phyloP scores from a whole-genome alignment of 176 grass and related monocot species.

The bread wheat (Triticum aestivum) region DNA sequence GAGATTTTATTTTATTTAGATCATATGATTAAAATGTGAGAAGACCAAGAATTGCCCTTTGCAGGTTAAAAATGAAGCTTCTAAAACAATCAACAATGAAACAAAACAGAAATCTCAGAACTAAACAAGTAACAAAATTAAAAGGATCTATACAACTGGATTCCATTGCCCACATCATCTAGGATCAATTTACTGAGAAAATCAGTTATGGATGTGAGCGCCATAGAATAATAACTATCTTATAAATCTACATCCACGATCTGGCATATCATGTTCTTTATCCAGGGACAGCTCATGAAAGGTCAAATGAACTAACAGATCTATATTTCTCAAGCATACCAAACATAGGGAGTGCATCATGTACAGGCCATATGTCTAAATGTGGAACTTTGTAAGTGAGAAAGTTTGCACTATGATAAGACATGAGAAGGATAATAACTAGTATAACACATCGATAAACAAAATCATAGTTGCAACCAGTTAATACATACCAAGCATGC shows the following conservation, averaged over 20 bases:
- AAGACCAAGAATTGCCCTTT: not conserved
- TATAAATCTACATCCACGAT: not conserved
- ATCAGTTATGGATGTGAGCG: not conserved
- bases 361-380: conserved; percentile 2
- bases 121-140: conserved; percentile 3
- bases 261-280: not conserved
- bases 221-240: conserved; percentile 15
- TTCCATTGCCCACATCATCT: not conserved
- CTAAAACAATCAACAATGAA: not conserved
- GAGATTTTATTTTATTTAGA: not conserved
- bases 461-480: conserved; percentile 30
- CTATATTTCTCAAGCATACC: conserved; percentile 3
- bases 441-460: conserved; percentile 14
- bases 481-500: conserved; percentile 67
- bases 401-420: conserved; percentile 9
- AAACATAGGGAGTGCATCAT: conserved; percentile 5
- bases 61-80: conserved; percentile 14
- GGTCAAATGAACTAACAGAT: conserved; percentile 13
- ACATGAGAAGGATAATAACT: conserved; percentile 18
- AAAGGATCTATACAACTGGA: not conserved
- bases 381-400: not conserved
- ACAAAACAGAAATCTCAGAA: not conserved
- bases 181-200: not conserved
- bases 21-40: not conserved
- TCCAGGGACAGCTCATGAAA: conserved; percentile 13